Percentiles rank a stretch among this genome's conserved stretches.
Conservation (phyloP, 768 basidiomycete genomes). For the Pseudohyphozyma bogoriensis region DNA sequence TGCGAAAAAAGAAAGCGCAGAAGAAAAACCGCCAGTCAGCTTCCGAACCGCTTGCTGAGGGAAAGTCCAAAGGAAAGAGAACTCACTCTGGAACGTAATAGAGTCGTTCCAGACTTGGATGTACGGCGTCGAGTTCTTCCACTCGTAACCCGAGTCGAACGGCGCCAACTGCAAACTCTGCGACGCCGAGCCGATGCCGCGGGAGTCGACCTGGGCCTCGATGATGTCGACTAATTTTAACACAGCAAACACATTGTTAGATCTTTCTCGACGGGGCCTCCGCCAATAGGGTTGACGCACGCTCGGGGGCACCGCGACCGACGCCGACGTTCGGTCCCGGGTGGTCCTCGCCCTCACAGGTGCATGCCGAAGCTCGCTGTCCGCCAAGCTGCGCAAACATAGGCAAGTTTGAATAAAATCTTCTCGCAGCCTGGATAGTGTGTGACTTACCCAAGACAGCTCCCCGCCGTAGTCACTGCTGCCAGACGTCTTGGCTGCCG, state of each 20-base stretch:
- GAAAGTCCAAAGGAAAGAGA: neutral
- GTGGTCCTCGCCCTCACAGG: slow-evolving; percentile 61
- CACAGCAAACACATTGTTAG: neutral
- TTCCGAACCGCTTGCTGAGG: too few species aligned
- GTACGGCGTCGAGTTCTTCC: slow-evolving; percentile 48
- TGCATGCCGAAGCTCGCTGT: slow-evolving; percentile 75
- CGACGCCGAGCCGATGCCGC: slow-evolving; percentile 51
- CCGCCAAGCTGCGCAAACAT: slow-evolving; percentile 59
- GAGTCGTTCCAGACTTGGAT: slow-evolving; percentile 48
- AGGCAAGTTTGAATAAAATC: slow-evolving; percentile 37
- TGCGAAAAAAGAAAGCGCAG: neutral
- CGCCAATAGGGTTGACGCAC: neutral
- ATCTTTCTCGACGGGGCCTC: too few species aligned
- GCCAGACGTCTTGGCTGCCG: slow-evolving; percentile 41
- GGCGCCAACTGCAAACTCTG: slow-evolving; percentile 57
- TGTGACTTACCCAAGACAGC: slow-evolving; percentile 31
- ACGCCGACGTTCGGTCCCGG: slow-evolving; percentile 54
- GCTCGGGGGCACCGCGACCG: slow-evolving; percentile 82
- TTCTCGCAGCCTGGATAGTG: too few species aligned
- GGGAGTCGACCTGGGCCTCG: slow-evolving; percentile 60
- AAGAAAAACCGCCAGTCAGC: too few species aligned
- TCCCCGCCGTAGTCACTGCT: slow-evolving; percentile 39
- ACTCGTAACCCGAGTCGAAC: slow-evolving; percentile 53
- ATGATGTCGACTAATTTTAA: slow-evolving; percentile 43
- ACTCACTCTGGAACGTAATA: slow-evolving; percentile 12